Conservation (phyloP, 768 basidiomycete genomes). For the Phylloporus scabripes region DNA sequence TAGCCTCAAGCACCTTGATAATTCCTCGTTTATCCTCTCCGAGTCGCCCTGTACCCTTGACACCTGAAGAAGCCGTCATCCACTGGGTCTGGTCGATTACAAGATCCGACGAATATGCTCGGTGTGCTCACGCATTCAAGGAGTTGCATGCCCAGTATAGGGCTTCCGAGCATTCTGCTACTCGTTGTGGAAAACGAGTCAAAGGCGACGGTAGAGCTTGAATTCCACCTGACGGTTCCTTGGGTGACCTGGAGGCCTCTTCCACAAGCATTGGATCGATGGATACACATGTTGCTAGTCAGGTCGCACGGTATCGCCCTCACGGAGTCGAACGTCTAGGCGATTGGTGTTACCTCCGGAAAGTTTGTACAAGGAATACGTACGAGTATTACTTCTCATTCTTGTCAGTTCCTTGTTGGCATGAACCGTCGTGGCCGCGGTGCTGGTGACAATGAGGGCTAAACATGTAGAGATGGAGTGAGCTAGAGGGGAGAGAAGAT, state of each 20-base stretch:
- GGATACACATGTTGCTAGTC: conserved; percentile 13
- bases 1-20: conserved; percentile 8
- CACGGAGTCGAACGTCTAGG: conserved; percentile 13
- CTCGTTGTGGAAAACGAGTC: conserved; percentile 7
- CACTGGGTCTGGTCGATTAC: conserved; percentile 21
- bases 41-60: conserved; percentile 12
- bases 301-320: conserved; percentile 12
- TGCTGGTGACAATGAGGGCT: conserved; percentile 49
- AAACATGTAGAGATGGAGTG: conserved; percentile 38
- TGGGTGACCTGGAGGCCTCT: not conserved
- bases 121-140: not conserved
- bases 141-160: not conserved
- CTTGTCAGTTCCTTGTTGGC: not conserved
- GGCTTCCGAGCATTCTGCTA: not conserved
- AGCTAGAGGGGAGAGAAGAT: conserved; percentile 71
- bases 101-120: conserved; percentile 10
- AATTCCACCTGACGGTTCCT: conserved; percentile 17
- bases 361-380: conserved; percentile 79
- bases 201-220: conserved; percentile 4
- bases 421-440: not conserved
- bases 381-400: conserved; percentile 30
- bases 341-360: conserved; percentile 18
- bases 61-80: conserved; percentile 16
- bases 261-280: not conserved
- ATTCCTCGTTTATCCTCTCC: conserved; percentile 27